Evolutionary conservation across 306 rosid genomes (phyloP).

Genomic region (Ceratonia siliqua): DNA sequence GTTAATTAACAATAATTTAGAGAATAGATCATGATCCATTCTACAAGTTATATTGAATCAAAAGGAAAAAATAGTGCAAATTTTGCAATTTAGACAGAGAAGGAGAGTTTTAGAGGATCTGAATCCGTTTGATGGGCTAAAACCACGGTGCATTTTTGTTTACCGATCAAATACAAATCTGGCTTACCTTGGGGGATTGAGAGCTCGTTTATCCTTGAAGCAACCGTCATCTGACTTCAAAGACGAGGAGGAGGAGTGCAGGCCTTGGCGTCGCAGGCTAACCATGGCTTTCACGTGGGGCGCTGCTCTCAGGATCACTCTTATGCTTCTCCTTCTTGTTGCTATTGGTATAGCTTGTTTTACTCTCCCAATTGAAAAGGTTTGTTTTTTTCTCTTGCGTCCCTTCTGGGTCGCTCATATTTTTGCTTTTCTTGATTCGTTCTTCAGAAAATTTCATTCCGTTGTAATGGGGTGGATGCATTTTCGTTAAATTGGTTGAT

Average conservation of each 20-base stretch:
- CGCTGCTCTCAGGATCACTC: conserved; percentile 67
- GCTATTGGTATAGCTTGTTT: conserved; percentile 68
- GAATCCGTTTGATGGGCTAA: conserved; percentile 29
- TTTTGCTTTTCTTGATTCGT: background rate
- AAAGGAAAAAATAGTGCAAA: too few species aligned
- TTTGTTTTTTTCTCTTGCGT: conserved; percentile 15
- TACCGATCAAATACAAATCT: conserved; percentile 45
- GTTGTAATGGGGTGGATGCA: background rate
- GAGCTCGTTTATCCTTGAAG: conserved; percentile 85
- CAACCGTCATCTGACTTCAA: conserved; percentile 45
- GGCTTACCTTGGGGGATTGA: conserved; percentile 78
- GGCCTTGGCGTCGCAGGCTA: conserved; percentile 75
- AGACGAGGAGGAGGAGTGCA: conserved; percentile 65
- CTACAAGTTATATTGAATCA: too few species aligned
- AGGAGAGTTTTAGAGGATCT: background rate
- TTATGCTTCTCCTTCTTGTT: conserved; percentile 66
- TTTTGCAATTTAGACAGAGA: background rate
- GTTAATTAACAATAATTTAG: too few species aligned
- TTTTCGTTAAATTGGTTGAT: background rate
- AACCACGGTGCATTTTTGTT: conserved; percentile 14
- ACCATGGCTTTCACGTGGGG: conserved; percentile 72
- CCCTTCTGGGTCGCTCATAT: background rate
- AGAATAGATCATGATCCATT: too few species aligned
- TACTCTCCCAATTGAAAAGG: conserved; percentile 91
- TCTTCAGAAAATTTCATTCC: background rate